Conservation (phyloP, 1,139 yeast species). For the Kodamaea sp. region DNA sequence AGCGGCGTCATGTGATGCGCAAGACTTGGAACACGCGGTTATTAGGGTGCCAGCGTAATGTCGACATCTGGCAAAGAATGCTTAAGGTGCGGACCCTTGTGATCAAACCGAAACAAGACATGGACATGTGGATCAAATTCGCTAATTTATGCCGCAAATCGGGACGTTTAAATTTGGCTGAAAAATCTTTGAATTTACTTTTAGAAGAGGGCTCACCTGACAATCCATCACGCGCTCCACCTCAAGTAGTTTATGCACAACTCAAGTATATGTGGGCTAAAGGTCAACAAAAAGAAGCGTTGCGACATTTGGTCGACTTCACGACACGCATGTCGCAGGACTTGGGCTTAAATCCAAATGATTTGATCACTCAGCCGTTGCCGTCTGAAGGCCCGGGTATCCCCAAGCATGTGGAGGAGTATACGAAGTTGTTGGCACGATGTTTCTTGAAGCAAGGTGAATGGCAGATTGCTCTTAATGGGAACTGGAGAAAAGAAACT, state of each 20-base stretch:
- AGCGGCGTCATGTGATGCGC: slow-evolving; percentile 72
- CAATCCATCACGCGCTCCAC: slow-evolving; percentile 79
- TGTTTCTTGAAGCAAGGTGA: slow-evolving; percentile 97
- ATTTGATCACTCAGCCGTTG: slow-evolving; percentile 81
- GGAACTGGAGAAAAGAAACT: slow-evolving; percentile 78
- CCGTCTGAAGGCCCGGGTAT: slow-evolving; percentile 74
- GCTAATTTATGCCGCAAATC: slow-evolving; percentile 94
- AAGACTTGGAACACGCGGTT: slow-evolving; percentile 93
- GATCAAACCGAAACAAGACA: slow-evolving; percentile 91
- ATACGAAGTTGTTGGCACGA: slow-evolving; percentile 84
- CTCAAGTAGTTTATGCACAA: slow-evolving; percentile 96
- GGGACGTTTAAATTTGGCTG: slow-evolving; percentile 88
- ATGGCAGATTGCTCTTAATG: slow-evolving; percentile 86
- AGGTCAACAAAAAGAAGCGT: slow-evolving; percentile 83
- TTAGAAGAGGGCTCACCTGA: slow-evolving; percentile 59
- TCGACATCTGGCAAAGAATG: slow-evolving; percentile 97
- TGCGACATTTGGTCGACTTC: slow-evolving; percentile 80
- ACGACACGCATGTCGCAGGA: slow-evolving; percentile 89
- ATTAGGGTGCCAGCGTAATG: slow-evolving; percentile 92
- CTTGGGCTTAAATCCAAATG: slow-evolving; percentile 73
- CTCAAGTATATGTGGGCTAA: slow-evolving; percentile 96
- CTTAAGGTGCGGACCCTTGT: slow-evolving; percentile 90
- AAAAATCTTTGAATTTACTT: slow-evolving; percentile 77
- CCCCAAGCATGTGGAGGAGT: slow-evolving; percentile 74
- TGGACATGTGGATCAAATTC: slow-evolving; percentile 98